Evolutionary conservation across 768 basidiomycete genomes (phyloP).

Genomic region (Pleurotus ostreatus): DNA sequence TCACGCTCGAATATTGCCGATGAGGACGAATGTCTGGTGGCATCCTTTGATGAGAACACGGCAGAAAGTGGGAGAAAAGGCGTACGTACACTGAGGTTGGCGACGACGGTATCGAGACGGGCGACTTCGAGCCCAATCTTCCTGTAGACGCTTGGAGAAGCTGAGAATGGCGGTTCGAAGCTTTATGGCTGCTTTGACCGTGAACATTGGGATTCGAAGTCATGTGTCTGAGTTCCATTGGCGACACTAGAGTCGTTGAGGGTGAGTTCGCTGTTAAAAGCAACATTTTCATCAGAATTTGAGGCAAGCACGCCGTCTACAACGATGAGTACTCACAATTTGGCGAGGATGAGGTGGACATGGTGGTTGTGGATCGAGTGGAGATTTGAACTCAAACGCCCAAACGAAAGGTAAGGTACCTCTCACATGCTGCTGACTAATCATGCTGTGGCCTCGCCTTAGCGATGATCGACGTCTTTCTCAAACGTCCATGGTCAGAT

Average conservation of each 20-base stretch:
- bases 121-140: constrained; percentile 59
- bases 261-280: constrained; percentile 2
- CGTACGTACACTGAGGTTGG: constrained; percentile 70
- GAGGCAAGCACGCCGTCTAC: neutral
- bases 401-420: neutral
- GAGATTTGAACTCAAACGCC: neutral
- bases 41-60: constrained; percentile 9
- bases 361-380: constrained; percentile 2
- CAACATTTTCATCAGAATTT: neutral
- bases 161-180: constrained; percentile 37
- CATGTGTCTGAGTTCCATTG: constrained; percentile 51
- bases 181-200: constrained; percentile 8
- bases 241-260: neutral
- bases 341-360: constrained; percentile 5
- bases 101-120: constrained; percentile 73
- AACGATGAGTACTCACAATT: neutral
- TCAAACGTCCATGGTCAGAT: neutral
- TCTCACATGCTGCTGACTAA: constrained; percentile 8
- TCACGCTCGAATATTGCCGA: constrained; percentile 93
- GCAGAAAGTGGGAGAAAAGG: neutral
- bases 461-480: constrained; percentile 6
- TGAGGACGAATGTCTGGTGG: constrained; percentile 61
- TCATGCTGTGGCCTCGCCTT: neutral
- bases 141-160: constrained; percentile 36
- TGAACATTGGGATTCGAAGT: constrained; percentile 44